Evolutionary conservation across 257 asterid species (phyloP), one percentile per base, ranked within the genome.

Genomic region (Anisodus acutangulus): DNA sequence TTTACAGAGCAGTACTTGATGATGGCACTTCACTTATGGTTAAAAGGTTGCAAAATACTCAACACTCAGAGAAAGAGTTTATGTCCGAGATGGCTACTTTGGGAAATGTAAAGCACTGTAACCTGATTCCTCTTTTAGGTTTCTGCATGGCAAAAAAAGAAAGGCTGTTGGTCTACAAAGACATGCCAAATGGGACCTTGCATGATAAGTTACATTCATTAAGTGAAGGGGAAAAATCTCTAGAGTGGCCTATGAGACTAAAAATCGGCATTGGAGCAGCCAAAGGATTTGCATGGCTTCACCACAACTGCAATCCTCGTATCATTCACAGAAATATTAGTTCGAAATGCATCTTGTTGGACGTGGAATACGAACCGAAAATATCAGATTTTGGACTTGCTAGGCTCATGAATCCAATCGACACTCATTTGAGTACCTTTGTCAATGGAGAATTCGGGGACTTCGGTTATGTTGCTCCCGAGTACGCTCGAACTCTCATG

Each of bases 401-500:
- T 3, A 84, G 98, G 86, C 97, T 95, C 63, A 92, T 95, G 99
- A 94, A 95, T 82, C 99, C 98, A 0, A 82, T 94, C 8, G 98
- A 95, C 90, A 91, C 98, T 35, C 99, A 94, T 85, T 84, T 95
- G 90, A 95, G 98, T 84, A 95, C 98, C 17, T 94, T 94, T 16
- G 98, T 95, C 83, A 95, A 95, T 39, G 98, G 98, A 6, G 98
- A 95, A 78, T 95, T 95, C 1, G 98, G 98, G 37, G 97, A 95
- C 69, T 88, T 89, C 81, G 99, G 99, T 62, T 95, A 95, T 79
- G 98, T 95, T 67, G 98, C 98, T 0, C 99, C 97, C 0, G 99
- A 95, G 83, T 93, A 94, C 10, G 67, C 94, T 0, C 90, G 97
- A 84, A 95, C 98, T 31, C 92, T 95, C 1, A 19, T 92, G 67